Evolutionary conservation across 2,329 filamentous ascomycete genomes (phyloP), one percentile per base, ranked within the genome.

Genomic region (Fusarium zealandicum): DNA sequence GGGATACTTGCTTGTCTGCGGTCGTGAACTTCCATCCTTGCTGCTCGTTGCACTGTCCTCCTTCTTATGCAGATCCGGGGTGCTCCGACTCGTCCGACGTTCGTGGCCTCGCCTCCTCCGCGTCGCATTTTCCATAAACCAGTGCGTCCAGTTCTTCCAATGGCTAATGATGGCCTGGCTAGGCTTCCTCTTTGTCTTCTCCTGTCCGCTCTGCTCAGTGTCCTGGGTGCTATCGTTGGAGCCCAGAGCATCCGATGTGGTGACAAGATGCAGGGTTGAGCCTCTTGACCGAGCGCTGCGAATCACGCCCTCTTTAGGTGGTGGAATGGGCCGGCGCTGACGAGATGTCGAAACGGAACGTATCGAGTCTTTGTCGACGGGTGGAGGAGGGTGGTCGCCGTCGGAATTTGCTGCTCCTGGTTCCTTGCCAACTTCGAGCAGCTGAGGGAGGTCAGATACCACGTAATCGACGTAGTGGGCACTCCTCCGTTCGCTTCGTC

Each of bases 211-310:
- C 48, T 72, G 65, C 47, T 69, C 65, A 49, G 70, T 66, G 20
- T 66, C 55, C 57, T 75, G 63, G 31, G 54, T 62, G 28, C 45
- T 65, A 22, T 63, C 60, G 47, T 70, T 72, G n/a, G 72, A 61
- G 16, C 72, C 73, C 13, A 84, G 60, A 1, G 77, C 78, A 14
- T 84, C 82, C 6, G 80, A 79, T 0, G 85, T 86, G 9, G 90
- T 89, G 32, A 96, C 92, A 5, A 96, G 84, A 69, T 96, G 92
- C 27, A 97, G 82, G 59, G 92, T 95, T 63, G 92, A 96, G 36
- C 90, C 90, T 55, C 91, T 82, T 62, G 90, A 90, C 64, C 89
- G 82, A 54, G 90, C 86, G 59, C 86, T 87, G 62, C 86, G 80
- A 50, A 88, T 72, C 10, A 85, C 75, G 12, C 86, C 84, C 70